Evolutionary conservation across 2,329 filamentous ascomycete genomes (phyloP), one percentile per base, ranked within the genome.

Genomic region (Tympanopsis confertula): DNA sequence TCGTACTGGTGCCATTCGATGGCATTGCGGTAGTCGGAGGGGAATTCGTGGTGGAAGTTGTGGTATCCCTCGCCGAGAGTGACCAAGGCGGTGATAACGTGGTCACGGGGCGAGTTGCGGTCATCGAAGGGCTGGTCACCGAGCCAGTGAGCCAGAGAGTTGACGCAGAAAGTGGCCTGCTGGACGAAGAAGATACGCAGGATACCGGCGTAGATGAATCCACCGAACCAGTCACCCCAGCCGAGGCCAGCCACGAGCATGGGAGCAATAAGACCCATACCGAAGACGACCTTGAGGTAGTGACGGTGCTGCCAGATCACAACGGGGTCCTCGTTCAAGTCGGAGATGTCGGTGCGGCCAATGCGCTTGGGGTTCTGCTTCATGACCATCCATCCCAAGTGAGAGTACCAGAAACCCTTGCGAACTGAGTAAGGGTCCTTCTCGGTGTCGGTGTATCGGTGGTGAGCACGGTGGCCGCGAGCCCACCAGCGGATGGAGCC

Each of bases 31-130:
- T 91, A 93, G 61, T 93, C 86, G 10, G 84, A 89, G 39, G 86
- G 86, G 65, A 93, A 93, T 61, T 93, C 86, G 71, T 93, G 86
- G 65, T 93, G 86, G 73, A 93, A 93, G 72, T 93, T 93, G 73
- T 93, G 86, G 67, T 93, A 93, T 20, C 86, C 86, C 63, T 88
- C 86, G 36, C 86, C 86, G 17, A 93, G 79, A 32, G 86, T 93
- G 49, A 86, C 79, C 14, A 93, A 65, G 33, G 86, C 86, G 29
- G 86, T 93, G 61, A 93, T 76, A 55, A 89, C 73, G 62, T 93
- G 85, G 53, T 93, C 86, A 57, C 86, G 81, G 45, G 86, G 86
- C 43, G 82, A 87, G 75, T 93, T 89, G 62, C 85, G 82, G 71
- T 93, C 86, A 51, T 93, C 86, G 57, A 93, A 93, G 43, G 86